phyloP scores from a whole-genome alignment of 139 green algal genomes.

The Asterochloris erici region DNA sequence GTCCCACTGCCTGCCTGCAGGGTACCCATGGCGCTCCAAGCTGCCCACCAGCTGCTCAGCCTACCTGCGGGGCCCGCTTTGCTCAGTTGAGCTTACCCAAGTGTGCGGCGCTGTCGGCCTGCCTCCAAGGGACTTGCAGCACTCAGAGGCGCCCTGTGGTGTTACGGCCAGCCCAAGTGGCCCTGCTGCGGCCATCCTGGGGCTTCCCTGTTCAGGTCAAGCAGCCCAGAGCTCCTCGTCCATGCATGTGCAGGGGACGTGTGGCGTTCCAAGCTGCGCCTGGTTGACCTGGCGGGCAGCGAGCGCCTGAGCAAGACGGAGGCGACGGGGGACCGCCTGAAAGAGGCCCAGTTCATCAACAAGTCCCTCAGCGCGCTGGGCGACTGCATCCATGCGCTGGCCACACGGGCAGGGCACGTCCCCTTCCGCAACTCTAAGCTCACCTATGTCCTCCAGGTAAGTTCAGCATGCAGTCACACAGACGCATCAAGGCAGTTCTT shows the following conservation, averaged over 20 bases:
- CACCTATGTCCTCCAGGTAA: slow-evolving; percentile 75
- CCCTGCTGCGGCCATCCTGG: no score
- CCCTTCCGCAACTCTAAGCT: slow-evolving; percentile 91
- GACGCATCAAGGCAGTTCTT: no score
- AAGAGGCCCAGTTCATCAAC: slow-evolving; percentile 93
- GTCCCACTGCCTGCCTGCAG: no score
- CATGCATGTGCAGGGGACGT: slow-evolving; percentile 20
- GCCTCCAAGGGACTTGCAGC: not conserved
- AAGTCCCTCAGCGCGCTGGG: slow-evolving; percentile 68
- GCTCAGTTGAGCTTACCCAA: not conserved
- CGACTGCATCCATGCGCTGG: slow-evolving; percentile 77
- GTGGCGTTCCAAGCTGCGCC: slow-evolving; percentile 35
- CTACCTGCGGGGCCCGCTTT: no score
- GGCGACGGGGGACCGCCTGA: slow-evolving; percentile 69
- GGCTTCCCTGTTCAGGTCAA: no score
- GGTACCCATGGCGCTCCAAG: no score
- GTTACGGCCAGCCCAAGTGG: no score
- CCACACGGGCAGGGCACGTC: slow-evolving; percentile 63
- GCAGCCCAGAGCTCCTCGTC: no score
- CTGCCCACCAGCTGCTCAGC: no score
- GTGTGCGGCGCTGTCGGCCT: not conserved
- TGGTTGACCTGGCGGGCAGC: slow-evolving; percentile 60
- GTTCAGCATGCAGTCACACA: not conserved
- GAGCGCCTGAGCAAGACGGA: slow-evolving; percentile 81
- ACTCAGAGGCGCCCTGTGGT: not conserved